Base-by-base conservation (phyloP, 2,329 filamentous ascomycete genomes). In the Aspergillus sp. region DNA sequence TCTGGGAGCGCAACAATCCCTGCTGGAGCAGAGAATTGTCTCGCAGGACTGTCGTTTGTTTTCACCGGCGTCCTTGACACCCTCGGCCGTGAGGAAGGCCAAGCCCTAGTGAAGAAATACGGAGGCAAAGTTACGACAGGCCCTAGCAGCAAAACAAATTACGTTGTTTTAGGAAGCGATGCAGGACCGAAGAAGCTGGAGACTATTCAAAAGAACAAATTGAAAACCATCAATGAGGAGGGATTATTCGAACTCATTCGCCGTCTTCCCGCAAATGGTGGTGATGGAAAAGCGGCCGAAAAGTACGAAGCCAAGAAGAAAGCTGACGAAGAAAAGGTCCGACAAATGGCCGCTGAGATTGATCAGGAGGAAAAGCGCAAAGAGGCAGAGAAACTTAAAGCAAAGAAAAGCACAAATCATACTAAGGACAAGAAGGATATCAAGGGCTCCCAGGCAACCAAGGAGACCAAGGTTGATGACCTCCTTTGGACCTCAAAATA, bases 401-500 rank as follows among this genome's bases (percentile, higher is more conserved):
- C 58, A 15, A 60, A 58, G 22, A 66, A 59, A 54, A 66, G 68
- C 57, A 79, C 77, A 40, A 80, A 80, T 64, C 73, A 17, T 65
- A 79, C 77, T 39, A 80, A 80, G 64, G 73, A 19, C 65, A 72
- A 45, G 72, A 74, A 44, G 69, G 68, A 8, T 81, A 62, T 69
- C 13, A 37, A 46, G 19, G 51, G 22, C 30, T 37, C 46, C 19
- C 17, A 39, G 30, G 19, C 7, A 19, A 51, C 13, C 4, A 39
- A 50, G 19, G 47, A 24, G 20, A 69, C 80, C 0, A 75, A 74
- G 54, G 73, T 80, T 39, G 81, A 86, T 53, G 83, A 85, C 58
- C 87, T 90, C 64, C 81, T 99, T 2, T 96, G 95, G 89, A 99
- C 95, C 2, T 90, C 89, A 45, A 98, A 97, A 68, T 98, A 99